Percentiles rank a stretch among this genome's conserved stretches.
phyloP scores from a whole-genome alignment of 1,139 yeast genomes.

The Yamadazyma triangularis region DNA sequence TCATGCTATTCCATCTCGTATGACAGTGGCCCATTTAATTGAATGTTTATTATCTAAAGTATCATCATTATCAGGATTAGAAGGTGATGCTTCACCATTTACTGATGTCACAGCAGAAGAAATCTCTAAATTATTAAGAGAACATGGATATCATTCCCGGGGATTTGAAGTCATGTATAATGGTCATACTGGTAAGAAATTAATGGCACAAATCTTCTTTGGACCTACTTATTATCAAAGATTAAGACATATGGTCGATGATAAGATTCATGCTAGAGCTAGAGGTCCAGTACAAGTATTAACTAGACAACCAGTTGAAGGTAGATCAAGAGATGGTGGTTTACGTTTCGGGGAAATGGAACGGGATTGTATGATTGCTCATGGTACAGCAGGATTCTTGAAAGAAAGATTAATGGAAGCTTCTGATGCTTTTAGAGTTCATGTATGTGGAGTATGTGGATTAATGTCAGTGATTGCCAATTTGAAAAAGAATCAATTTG shows the following conservation, averaged over 20 bases:
- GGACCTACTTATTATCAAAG: constrained; percentile 99
- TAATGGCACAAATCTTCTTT: constrained; percentile 97
- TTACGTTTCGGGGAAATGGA: constrained; percentile 99
- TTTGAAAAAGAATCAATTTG: constrained; percentile 93
- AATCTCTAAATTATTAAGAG: constrained; percentile 83
- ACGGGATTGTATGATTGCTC: constrained; percentile 99
- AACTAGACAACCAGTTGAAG: constrained; percentile 99
- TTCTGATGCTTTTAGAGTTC: constrained; percentile 97
- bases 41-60: constrained; percentile 96
- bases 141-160: constrained; percentile 95
- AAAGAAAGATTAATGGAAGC: constrained; percentile 98
- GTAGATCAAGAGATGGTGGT: constrained; percentile 99
- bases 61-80: constrained; percentile 89
- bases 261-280: constrained; percentile 98
- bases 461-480: constrained; percentile 97
- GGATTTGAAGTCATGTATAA: constrained; percentile 98
- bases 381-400: constrained; percentile 97
- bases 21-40: constrained; percentile 99
- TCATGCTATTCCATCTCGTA: constrained; percentile 99
- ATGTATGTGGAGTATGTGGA: constrained; percentile 97
- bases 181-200: constrained; percentile 96
- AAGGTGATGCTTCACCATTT: constrained; percentile 98
- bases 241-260: constrained; percentile 98
- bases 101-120: constrained; percentile 98
- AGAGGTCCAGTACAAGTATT: constrained; percentile 98